phyloP scores from a whole-genome alignment of 2,329 filamentous ascomycete species.

The Colletotrichum neosansevieriae region DNA sequence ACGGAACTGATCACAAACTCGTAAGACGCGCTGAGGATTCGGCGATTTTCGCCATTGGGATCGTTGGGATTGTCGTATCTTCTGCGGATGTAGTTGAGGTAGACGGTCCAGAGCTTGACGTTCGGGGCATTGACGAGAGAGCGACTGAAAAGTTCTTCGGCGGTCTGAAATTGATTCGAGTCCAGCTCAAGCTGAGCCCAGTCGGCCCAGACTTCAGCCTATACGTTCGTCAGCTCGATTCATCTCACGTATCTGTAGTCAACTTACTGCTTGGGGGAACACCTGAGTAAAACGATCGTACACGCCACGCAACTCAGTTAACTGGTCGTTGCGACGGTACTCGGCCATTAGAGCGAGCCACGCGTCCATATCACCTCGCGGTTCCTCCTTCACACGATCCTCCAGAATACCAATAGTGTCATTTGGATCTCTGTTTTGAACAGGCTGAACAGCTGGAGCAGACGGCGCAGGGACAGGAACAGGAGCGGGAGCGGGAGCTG shows the following conservation, averaged over 20 bases:
- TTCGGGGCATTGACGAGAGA: slow-evolving; percentile 84
- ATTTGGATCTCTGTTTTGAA: slow-evolving; percentile 61
- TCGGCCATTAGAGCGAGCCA: slow-evolving; percentile 91
- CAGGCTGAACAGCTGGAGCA: slow-evolving; percentile 40
- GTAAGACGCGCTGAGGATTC: slow-evolving; percentile 86
- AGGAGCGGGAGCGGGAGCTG: slow-evolving; percentile 55
- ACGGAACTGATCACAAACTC: slow-evolving; percentile 92
- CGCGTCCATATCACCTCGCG: slow-evolving; percentile 90
- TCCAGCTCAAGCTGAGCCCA: slow-evolving; percentile 92
- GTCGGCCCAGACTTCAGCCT: slow-evolving; percentile 93
- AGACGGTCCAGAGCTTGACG: slow-evolving; percentile 90
- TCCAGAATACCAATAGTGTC: slow-evolving; percentile 86
- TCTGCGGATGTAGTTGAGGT: slow-evolving; percentile 94
- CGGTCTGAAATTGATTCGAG: slow-evolving; percentile 81
- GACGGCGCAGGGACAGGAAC: slow-evolving; percentile 44
- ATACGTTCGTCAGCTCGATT: slow-evolving; percentile 49
- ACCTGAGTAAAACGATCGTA: slow-evolving; percentile 90
- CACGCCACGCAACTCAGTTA: slow-evolving; percentile 82
- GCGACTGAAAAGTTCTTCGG: slow-evolving; percentile 86
- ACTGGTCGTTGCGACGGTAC: slow-evolving; percentile 82
- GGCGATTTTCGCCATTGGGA: slow-evolving; percentile 78
- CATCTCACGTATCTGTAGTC: background rate
- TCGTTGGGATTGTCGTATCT: slow-evolving; percentile 88
- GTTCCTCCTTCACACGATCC: slow-evolving; percentile 91
- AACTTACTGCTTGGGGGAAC: slow-evolving; percentile 91